These are phyloP conservation scores for Fusarium protoensiforme DNA, from an alignment of 2,329 filamentous ascomycete genomes.

Conservation along the genomic window DNA sequence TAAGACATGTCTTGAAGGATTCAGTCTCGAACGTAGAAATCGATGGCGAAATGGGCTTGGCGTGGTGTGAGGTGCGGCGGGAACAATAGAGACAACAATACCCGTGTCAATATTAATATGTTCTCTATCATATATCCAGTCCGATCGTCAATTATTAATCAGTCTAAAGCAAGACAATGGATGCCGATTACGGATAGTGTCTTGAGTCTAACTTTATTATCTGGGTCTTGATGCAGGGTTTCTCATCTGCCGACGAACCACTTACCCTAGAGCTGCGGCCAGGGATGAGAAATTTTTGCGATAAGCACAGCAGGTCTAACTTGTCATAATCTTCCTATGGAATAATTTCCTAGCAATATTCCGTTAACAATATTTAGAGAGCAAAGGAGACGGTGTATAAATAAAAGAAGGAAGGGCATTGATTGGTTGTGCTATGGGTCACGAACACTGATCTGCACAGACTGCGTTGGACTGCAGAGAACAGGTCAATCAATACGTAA, in stretches of 20 bases:
- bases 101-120: not conserved
- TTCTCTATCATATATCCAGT: not conserved
- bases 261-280: not conserved
- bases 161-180: not conserved
- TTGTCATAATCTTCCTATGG: not conserved
- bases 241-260: not conserved
- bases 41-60: not conserved
- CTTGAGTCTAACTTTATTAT: not conserved
- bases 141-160: not conserved
- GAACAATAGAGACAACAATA: not conserved
- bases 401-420: not conserved
- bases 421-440: not conserved
- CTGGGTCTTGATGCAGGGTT: not conserved
- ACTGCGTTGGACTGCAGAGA: too few relatives aligned
- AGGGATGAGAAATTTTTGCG: not conserved
- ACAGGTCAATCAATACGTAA: too few relatives aligned
- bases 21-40: not conserved
- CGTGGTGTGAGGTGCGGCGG: not conserved
- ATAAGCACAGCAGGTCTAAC: not conserved
- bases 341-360: not conserved
- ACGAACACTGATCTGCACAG: too few relatives aligned
- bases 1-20: not conserved
- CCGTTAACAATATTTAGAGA: fast-evolving
- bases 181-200: not conserved
- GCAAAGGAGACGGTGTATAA: fast-evolving